Conservation (phyloP, 345 rosid species). For the Nephelium lappaceum region DNA sequence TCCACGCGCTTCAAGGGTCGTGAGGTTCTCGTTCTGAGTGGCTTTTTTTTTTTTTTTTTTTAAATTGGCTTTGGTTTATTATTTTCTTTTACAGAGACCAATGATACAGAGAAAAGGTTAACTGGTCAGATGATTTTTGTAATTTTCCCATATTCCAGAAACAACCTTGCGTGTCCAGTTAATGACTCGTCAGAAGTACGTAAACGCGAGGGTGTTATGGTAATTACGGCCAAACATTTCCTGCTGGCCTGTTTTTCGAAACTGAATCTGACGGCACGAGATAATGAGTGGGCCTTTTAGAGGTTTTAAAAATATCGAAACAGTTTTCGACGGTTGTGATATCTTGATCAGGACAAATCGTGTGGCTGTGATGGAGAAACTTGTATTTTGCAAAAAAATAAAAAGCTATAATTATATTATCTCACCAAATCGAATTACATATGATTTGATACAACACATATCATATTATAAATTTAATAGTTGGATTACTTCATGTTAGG, state of each 20-base stretch:
- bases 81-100: slow-evolving; percentile 38
- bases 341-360: slow-evolving; percentile 8
- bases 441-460: too few species aligned
- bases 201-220: slow-evolving; percentile 2
- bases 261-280: slow-evolving; percentile 52
- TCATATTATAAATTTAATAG: too few species aligned
- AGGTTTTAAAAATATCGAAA: slow-evolving; percentile 32
- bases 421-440: too few species aligned
- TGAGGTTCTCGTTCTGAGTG: background rate
- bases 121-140: slow-evolving; percentile 32
- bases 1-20: slow-evolving; percentile 18
- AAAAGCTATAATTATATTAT: too few species aligned
- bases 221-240: slow-evolving; percentile 7
- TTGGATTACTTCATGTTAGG: too few species aligned
- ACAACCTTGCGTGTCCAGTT: slow-evolving; percentile 1
- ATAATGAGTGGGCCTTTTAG: slow-evolving; percentile 35
- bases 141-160: background rate
- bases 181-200: background rate
- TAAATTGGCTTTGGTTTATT: slow-evolving; percentile 18
- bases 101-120: slow-evolving; percentile 33
- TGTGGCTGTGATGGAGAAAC: slow-evolving; percentile 35
- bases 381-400: too few species aligned
- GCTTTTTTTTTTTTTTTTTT: too few species aligned
- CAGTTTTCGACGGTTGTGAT: slow-evolving; percentile 39
- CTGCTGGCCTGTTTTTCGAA: slow-evolving; percentile 53